phyloP scores from a whole-genome alignment of 257 asterid species.

The Phtheirospermum japonicum region DNA sequence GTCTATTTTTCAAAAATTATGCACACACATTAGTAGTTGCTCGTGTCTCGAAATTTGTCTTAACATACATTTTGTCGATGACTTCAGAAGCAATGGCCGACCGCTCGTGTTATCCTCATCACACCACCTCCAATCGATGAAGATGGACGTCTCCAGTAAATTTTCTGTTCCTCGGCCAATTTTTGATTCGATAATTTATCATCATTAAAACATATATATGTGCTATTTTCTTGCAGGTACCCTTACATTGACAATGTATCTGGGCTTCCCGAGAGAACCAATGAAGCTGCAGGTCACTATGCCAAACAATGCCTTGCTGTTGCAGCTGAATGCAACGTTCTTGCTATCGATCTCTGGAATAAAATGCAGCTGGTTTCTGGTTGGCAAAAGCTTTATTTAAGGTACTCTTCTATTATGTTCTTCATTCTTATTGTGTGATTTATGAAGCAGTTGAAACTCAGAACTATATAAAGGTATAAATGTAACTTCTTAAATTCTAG shows the following conservation, averaged over 20 bases:
- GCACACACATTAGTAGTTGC: too few species aligned
- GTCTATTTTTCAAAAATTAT: too few species aligned
- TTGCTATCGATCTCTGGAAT: conserved; percentile 68
- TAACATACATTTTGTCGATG: conserved; percentile 19
- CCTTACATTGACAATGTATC: conserved; percentile 43
- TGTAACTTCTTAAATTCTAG: too few species aligned
- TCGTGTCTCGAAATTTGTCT: background rate
- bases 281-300: conserved; percentile 68
- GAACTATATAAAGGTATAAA: background rate
- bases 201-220: background rate
- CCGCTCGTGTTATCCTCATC: conserved; percentile 60
- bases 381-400: conserved; percentile 62
- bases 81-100: conserved; percentile 75
- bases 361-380: conserved; percentile 65
- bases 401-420: conserved; percentile 36
- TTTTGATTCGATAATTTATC: background rate
- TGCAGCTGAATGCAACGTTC: conserved; percentile 60
- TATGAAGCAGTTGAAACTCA: background rate
- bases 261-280: conserved; percentile 79
- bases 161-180: background rate
- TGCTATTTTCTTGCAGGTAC: conserved; percentile 30
- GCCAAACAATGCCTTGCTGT: conserved; percentile 68
- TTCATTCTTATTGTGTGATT: background rate
- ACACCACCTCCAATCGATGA: conserved; percentile 90
- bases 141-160: conserved; percentile 63